Evolutionary conservation across 192 early-diverging fungal species (phyloP).

Genomic region (Podila clonocystis): DNA sequence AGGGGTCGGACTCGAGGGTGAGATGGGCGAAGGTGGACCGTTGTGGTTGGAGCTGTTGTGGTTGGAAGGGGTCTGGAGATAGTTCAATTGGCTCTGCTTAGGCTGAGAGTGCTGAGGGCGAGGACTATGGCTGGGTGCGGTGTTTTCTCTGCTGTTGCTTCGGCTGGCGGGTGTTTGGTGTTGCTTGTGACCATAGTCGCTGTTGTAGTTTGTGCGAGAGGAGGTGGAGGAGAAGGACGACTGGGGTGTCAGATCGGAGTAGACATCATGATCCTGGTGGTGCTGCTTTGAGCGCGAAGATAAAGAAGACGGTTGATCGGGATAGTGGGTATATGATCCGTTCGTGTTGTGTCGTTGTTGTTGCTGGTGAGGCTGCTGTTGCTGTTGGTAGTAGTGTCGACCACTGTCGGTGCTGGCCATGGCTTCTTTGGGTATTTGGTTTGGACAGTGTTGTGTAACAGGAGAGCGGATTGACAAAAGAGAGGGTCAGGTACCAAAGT

Average conservation of each 20-base stretch:
- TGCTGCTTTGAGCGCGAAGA: conserved; percentile 7
- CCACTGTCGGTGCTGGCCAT: conserved; percentile 20
- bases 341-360: conserved; percentile 9
- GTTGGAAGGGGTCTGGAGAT: not conserved
- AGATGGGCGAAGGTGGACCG: conserved; percentile 14
- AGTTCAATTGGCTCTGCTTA: not conserved
- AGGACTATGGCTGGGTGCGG: not conserved
- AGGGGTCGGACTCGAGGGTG: conserved; percentile 13
- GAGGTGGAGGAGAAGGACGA: conserved; percentile 13
- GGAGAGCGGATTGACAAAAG: not conserved
- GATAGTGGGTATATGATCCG: conserved; percentile 32
- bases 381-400: conserved; percentile 2
- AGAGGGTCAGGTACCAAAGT: not conserved
- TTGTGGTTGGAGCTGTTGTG: not conserved
- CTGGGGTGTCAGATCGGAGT: conserved; percentile 4
- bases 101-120: not conserved
- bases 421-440: conserved; percentile 1
- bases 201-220: not conserved
- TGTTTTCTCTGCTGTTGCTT: conserved; percentile 4
- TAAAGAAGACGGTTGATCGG: conserved; percentile 19
- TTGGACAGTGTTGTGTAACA: not conserved
- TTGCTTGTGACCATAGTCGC: not conserved
- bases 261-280: conserved; percentile 5
- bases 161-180: not conserved
- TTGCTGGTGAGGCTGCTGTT: conserved; percentile 8